Conservation (phyloP, 352 stramenopile genomes). For the Phytophthora aleatoria region DNA sequence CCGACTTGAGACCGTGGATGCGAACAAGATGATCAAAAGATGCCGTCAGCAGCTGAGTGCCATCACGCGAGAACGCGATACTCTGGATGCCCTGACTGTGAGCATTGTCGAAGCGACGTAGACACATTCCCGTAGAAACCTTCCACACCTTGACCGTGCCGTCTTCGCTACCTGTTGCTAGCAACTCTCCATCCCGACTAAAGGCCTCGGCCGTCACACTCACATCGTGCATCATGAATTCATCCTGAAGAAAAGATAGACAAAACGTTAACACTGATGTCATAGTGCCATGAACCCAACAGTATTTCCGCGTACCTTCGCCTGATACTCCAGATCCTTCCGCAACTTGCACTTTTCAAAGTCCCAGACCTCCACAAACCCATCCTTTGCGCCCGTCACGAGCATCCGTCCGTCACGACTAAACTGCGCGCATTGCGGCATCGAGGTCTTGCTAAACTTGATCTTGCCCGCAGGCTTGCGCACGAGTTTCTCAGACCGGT, state of each 20-base stretch:
- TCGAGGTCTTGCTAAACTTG: constrained; percentile 89
- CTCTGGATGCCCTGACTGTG: constrained; percentile 84
- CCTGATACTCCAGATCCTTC: constrained; percentile 95
- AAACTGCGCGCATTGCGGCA: constrained; percentile 87
- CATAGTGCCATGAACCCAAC: neutral
- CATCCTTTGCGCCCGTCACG: constrained; percentile 94
- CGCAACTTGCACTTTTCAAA: constrained; percentile 88
- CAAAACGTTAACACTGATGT: neutral
- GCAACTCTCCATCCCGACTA: constrained; percentile 84
- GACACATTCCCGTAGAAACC: constrained; percentile 86
- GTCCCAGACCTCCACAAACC: constrained; percentile 96
- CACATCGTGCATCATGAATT: constrained; percentile 93
- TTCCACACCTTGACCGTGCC: constrained; percentile 95
- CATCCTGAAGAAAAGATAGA: constrained; percentile 47
- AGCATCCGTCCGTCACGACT: constrained; percentile 88
- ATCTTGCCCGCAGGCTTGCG: constrained; percentile 79
- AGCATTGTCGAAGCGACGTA: constrained; percentile 89
- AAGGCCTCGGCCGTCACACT: constrained; percentile 89
- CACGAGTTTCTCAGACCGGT: constrained; percentile 67
- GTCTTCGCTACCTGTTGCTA: constrained; percentile 88
- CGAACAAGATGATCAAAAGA: constrained; percentile 90
- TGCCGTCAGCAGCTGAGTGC: constrained; percentile 89
- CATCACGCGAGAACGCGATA: constrained; percentile 90
- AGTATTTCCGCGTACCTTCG: constrained; percentile 44
- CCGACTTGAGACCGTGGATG: constrained; percentile 94